Conservation (phyloP, 2,329 filamentous ascomycete species). For the Penicillium sp. region DNA sequence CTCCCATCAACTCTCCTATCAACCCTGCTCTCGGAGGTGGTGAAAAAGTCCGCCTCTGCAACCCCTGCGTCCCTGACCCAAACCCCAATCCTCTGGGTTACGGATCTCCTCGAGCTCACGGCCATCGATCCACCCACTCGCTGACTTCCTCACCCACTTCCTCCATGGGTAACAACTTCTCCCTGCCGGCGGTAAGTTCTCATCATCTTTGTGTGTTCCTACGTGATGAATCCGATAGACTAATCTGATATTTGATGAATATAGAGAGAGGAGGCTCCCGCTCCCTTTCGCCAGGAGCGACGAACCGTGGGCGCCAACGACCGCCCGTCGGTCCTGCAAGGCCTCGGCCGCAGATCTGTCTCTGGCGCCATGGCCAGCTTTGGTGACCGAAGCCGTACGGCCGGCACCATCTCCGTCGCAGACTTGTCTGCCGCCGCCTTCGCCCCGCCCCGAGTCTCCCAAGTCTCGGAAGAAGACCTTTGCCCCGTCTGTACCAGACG, state of each 20-base stretch:
- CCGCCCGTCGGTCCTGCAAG: slow-evolving; percentile 27
- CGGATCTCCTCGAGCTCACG: slow-evolving; percentile 30
- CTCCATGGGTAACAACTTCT: slow-evolving; percentile 18
- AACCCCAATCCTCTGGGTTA: slow-evolving; percentile 60
- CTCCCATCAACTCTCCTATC: slow-evolving; percentile 26
- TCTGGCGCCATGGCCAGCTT: slow-evolving; percentile 1
- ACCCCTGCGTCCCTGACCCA: slow-evolving; percentile 74
- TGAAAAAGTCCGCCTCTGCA: slow-evolving; percentile 72
- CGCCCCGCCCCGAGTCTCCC: slow-evolving; percentile 15
- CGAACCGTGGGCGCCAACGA: slow-evolving; percentile 36
- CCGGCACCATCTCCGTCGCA: background rate
- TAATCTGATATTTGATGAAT: slow-evolving; percentile 4
- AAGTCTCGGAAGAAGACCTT: slow-evolving; percentile 50
- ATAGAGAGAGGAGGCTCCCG: slow-evolving; percentile 12
- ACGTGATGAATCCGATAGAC: background rate
- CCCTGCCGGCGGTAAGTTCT: slow-evolving; percentile 16
- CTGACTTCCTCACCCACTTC: slow-evolving; percentile 26
- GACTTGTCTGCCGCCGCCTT: background rate
- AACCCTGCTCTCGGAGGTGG: slow-evolving; percentile 66
- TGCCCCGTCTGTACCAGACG: slow-evolving; percentile 54
- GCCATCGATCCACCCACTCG: slow-evolving; percentile 31
- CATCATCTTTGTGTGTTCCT: background rate
- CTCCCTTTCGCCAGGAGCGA: slow-evolving; percentile 29
- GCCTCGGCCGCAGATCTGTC: slow-evolving; percentile 16
- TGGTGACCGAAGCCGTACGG: background rate